Conservation (phyloP, 2,329 filamentous ascomycete genomes). For the Cladophialophora immunda region DNA sequence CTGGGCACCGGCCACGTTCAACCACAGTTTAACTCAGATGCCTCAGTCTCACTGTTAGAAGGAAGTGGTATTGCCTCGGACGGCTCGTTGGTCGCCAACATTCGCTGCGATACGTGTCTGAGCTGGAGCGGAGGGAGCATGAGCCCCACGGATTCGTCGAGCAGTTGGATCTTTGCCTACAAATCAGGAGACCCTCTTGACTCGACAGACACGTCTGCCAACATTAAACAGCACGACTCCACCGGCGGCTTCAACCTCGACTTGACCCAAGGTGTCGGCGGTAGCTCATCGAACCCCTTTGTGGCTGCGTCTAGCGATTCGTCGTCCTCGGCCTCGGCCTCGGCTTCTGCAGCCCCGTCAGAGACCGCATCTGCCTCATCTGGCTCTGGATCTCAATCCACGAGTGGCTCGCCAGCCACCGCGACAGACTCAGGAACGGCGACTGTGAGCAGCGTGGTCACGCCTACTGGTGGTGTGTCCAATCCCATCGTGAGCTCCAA, state of each 20-base stretch:
- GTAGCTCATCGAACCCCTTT: constrained; percentile 51
- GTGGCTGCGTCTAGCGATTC: constrained; percentile 29
- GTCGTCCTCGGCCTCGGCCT: constrained; percentile 3
- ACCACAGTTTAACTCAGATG: constrained; percentile 53
- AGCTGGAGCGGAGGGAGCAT: constrained; percentile 62
- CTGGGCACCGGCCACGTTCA: constrained; percentile 53
- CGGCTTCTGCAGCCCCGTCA: constrained; percentile 14
- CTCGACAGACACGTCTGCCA: constrained; percentile 54
- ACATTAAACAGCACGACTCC: constrained; percentile 57
- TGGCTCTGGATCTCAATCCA: constrained; percentile 9
- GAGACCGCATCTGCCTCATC: constrained; percentile 5
- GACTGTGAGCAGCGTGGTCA: constrained; percentile 15
- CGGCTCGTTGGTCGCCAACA: constrained; percentile 64
- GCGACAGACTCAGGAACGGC: constrained; percentile 15
- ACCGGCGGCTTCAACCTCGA: constrained; percentile 56
- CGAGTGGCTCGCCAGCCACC: not conserved
- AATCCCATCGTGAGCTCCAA: constrained; percentile 30
- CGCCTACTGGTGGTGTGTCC: constrained; percentile 31
- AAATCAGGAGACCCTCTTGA: constrained; percentile 58
- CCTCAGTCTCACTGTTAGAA: constrained; percentile 59
- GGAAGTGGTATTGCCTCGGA: constrained; percentile 61
- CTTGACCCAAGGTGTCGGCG: constrained; percentile 60
- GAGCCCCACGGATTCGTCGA: constrained; percentile 55
- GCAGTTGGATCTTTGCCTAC: constrained; percentile 62
- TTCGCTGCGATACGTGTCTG: constrained; percentile 64